phyloP scores from a whole-genome alignment of 768 basidiomycete genomes.

The Infundibulicybe gibba region DNA sequence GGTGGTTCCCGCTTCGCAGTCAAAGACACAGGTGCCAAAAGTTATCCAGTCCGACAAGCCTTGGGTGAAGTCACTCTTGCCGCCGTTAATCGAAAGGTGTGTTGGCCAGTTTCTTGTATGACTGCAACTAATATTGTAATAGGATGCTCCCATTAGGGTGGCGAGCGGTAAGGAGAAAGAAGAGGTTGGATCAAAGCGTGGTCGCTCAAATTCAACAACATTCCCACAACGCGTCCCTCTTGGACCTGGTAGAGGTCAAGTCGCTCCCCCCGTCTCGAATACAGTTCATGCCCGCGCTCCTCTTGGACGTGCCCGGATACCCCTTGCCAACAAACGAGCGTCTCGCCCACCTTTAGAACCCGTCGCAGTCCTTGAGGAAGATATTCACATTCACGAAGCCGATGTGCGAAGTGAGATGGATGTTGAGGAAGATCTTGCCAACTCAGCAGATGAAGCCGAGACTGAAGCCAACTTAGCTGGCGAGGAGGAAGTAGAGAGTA shows the following conservation, averaged over 20 bases:
- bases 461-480: conserved; percentile 37
- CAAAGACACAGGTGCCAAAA: conserved; percentile 52
- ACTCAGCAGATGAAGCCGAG: conserved; percentile 31
- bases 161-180: conserved; percentile 63
- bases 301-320: conserved; percentile 23
- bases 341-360: conserved; percentile 42
- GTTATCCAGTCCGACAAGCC: conserved; percentile 60
- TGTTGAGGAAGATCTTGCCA: conserved; percentile 45
- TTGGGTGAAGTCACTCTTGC: conserved; percentile 80
- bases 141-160: conserved; percentile 49
- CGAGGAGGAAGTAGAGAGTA: conserved; percentile 60
- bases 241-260: conserved; percentile 51
- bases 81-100: conserved; percentile 75
- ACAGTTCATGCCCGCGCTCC: conserved; percentile 33
- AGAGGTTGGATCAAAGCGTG: conserved; percentile 60
- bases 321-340: conserved; percentile 30
- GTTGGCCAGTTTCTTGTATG: conserved; percentile 13
- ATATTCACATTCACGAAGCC: conserved; percentile 29
- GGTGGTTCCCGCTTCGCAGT: conserved; percentile 49
- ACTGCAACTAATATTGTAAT: conserved; percentile 16
- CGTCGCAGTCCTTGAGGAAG: conserved; percentile 32
- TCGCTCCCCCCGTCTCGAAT: conserved; percentile 39
- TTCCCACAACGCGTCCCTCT: conserved; percentile 69
- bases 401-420: conserved; percentile 60
- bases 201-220: conserved; percentile 61